A percentile compares a stretch with the other conserved stretches of the same genome.
Evolutionary conservation across 495 filamentous ascomycete genomes (phyloP).

Genomic region (Penicillium taxi): DNA sequence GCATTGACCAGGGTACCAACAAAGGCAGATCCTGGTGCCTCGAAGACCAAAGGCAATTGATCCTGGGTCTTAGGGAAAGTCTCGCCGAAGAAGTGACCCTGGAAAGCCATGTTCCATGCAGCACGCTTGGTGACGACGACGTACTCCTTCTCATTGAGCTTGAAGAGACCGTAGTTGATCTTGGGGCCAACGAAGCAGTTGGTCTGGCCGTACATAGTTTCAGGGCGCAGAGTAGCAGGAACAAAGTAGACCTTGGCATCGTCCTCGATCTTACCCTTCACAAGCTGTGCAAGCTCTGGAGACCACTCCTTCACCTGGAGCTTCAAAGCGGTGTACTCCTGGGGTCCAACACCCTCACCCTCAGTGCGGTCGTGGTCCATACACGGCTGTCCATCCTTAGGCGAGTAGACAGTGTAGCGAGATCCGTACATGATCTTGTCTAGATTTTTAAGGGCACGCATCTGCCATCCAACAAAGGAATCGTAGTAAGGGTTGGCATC

Average conservation of each 20-base stretch:
- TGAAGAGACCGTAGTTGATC: constrained; percentile 85
- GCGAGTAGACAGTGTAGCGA: constrained; percentile 90
- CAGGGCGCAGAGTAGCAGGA: constrained; percentile 84
- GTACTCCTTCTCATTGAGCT: constrained; percentile 74
- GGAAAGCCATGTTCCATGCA: constrained; percentile 94
- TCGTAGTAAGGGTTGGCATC: constrained; percentile 98
- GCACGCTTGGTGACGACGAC: constrained; percentile 78
- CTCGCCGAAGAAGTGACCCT: constrained; percentile 75
- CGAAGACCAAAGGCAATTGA: constrained; percentile 47
- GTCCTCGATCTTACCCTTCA: constrained; percentile 73
- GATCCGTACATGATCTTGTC: constrained; percentile 92
- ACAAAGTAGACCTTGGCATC: constrained; percentile 80
- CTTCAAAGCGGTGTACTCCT: constrained; percentile 91
- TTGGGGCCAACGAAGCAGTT: constrained; percentile 93
- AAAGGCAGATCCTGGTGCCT: constrained; percentile 67
- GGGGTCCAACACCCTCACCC: constrained; percentile 82
- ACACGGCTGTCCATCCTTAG: constrained; percentile 95
- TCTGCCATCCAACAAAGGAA: constrained; percentile 94
- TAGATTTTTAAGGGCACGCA: constrained; percentile 83
- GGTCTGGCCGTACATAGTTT: constrained; percentile 98
- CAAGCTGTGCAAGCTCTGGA: constrained; percentile 53
- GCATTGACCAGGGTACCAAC: constrained; percentile 82
- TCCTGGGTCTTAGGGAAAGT: constrained; percentile 57
- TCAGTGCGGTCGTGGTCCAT: constrained; percentile 94
- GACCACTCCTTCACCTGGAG: constrained; percentile 84